Evolutionary conservation across 2,329 filamentous ascomycete species (phyloP).

Genomic region (Colletotrichum viniferum): DNA sequence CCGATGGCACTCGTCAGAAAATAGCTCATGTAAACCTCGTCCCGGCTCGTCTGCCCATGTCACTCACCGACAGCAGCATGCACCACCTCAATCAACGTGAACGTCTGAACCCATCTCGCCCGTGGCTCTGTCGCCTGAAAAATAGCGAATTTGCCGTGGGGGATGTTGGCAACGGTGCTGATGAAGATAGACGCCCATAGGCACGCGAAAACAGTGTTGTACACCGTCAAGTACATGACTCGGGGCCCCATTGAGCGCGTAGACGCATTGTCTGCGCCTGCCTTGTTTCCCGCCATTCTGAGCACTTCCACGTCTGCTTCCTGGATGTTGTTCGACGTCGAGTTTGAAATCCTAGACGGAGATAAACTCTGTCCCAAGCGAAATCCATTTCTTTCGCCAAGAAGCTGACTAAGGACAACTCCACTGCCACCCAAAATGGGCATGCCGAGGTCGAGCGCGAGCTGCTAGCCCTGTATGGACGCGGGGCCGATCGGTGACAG

Average conservation of each 20-base stretch:
- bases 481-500: background rate
- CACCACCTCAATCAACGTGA: constrained; percentile 81
- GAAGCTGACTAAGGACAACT: background rate
- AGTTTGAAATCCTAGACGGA: background rate
- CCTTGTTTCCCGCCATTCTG: background rate
- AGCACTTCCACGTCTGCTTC: background rate
- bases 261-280: background rate
- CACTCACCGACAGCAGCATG: constrained; percentile 76
- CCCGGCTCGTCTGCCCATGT: background rate
- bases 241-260: background rate
- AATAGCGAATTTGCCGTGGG: constrained; percentile 59
- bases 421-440: background rate
- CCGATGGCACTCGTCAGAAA: background rate
- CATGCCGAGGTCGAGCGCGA: background rate
- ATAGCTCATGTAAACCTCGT: background rate
- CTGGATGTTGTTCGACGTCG: background rate
- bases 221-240: constrained; percentile 75
- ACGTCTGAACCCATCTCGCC: constrained; percentile 80
- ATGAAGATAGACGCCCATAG: constrained; percentile 81
- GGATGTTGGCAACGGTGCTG: constrained; percentile 60
- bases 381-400: background rate
- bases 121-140: constrained; percentile 68
- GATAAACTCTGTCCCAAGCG: background rate
- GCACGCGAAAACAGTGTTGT: constrained; percentile 79
- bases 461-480: background rate